phyloP scores from a whole-genome alignment of 1,284 basidiomycete genomes.

The Moesziomyces sp. region DNA sequence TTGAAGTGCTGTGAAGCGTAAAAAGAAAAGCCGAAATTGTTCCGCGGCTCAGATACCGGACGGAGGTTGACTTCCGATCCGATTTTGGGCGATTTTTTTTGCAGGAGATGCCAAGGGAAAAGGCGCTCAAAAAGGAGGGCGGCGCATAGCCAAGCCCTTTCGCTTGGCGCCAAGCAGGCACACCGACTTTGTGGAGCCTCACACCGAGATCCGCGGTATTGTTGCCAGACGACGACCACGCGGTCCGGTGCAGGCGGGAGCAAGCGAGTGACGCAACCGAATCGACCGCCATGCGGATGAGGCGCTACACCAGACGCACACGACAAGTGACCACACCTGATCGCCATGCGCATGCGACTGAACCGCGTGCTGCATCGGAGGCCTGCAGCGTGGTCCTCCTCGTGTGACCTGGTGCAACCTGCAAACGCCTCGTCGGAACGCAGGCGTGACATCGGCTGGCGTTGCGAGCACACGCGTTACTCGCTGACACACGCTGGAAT shows the following conservation, averaged over 20 bases:
- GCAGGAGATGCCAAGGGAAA: neutral
- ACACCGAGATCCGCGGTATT: neutral
- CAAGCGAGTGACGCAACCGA: neutral
- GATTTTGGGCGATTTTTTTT: slow-evolving; percentile 1
- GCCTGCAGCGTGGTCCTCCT: neutral
- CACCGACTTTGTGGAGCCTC: neutral
- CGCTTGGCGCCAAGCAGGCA: neutral
- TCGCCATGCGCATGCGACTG: neutral
- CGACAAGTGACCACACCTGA: neutral
- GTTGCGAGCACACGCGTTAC: neutral
- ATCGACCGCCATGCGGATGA: neutral
- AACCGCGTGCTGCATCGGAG: neutral
- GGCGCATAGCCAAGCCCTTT: neutral
- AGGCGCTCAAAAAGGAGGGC: neutral
- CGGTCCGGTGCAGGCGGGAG: neutral
- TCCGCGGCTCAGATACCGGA: neutral
- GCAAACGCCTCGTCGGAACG: neutral
- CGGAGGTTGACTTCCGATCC: slow-evolving; percentile 6
- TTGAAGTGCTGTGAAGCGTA: too few relatives aligned
- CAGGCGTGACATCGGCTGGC: too few relatives aligned
- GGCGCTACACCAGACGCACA: neutral
- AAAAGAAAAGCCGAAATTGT: too few relatives aligned
- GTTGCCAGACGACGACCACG: neutral
- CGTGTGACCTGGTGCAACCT: neutral
- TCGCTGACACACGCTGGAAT: neutral